These are phyloP conservation scores for Chlorella sp. DNA, from an alignment of 139 green algal genomes.

Conservation along the genomic window DNA sequence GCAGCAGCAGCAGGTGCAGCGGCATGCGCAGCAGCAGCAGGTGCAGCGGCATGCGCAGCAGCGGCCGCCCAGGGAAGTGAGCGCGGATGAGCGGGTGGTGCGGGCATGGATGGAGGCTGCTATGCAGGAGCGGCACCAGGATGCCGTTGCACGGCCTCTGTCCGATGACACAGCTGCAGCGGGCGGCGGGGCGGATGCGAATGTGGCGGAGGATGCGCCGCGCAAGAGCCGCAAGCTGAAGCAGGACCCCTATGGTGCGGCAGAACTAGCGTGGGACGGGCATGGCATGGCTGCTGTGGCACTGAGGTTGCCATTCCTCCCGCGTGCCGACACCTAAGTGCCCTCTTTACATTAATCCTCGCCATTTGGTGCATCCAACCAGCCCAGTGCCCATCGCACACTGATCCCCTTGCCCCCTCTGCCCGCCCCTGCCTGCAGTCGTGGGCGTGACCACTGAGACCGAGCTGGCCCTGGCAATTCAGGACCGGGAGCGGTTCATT, in stretches of 20 bases:
- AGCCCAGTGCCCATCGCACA: no score
- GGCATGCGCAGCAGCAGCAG: neutral
- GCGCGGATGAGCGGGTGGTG: constrained; percentile 1
- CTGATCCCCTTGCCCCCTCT: no score
- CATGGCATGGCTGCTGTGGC: no score
- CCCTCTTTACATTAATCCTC: no score
- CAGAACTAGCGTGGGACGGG: no score
- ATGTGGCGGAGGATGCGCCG: neutral
- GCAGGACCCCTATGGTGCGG: neutral
- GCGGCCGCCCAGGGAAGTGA: neutral
- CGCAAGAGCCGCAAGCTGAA: constrained; percentile 30
- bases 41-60: neutral
- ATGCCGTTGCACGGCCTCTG: neutral
- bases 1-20: neutral
- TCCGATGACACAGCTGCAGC: neutral
- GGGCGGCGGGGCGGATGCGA: neutral
- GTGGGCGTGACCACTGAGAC: constrained; percentile 34
- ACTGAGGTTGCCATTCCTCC: no score
- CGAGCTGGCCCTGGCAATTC: constrained; percentile 33
- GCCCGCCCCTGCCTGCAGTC: neutral
- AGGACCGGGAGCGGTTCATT: constrained; percentile 40
- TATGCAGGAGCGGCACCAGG: neutral
- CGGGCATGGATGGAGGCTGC: neutral
- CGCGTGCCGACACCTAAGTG: no score
- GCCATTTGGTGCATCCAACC: no score